Base-by-base conservation (phyloP, 768 basidiomycete genomes). In the Mycena sanguinolenta region DNA sequence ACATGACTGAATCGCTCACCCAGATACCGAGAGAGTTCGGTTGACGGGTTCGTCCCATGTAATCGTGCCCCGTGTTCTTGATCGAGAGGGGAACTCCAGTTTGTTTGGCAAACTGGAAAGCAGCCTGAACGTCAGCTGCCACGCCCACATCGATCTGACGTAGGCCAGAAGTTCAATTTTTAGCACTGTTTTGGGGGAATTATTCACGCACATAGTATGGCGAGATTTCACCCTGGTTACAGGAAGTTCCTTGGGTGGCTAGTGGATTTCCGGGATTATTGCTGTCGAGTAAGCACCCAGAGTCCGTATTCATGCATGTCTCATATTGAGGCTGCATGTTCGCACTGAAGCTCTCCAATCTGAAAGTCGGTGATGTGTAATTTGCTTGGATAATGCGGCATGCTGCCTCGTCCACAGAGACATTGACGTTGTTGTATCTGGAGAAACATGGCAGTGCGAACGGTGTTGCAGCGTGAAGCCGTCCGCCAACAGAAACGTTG, bases 21-120 rank as follows among this genome's bases (percentile, higher is more conserved):
- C 76, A 79, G 21, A 79, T 69, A 3, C 67, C 19, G 4, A 46
- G 39, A 13, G 23, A 62, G 10, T 50, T 12, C 2, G 30, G 49
- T 38, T 9, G 65, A 53, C 54, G 71, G 6, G 78, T 76, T 10
- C 77, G 74, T 14, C 78, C 78, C 46, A 75, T 70, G 63, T 73
- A 76, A 62, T 79, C 78, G 44, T 79, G 78, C 10, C 78, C 78
- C 0, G 77, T 75, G 55, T 79, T 79, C 46, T 79, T 79, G 62
- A 79, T 77, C 1, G 74, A 75, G 2, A 79, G 63, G 9, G 72
- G 75, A 2, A 74, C 70, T 12, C 63, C 44, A 12, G 75, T 78
- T 5, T 27, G 1, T 10, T 60, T 49, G 14, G 77, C 64, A 65
- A 78, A 77, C 12, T n/a, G 34, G 44, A 76, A 77, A 4, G 79